These are phyloP conservation scores for Eragrostis nindensis DNA, from an alignment of 176 grass and related monocot genomes.

Conservation along the genomic window DNA sequence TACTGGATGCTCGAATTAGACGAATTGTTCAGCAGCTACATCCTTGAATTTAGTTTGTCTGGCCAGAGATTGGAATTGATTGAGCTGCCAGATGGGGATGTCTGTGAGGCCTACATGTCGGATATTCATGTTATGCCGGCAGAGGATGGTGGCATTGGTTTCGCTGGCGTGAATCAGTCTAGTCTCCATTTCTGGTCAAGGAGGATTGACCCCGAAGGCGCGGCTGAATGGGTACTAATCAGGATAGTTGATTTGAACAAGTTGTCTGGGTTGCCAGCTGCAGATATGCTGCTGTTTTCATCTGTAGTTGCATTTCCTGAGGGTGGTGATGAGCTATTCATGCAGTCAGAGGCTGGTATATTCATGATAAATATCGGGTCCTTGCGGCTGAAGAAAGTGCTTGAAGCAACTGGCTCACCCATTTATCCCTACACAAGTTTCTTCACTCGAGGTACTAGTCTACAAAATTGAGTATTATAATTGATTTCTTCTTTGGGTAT, in stretches of 20 bases:
- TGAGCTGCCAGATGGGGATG: background rate
- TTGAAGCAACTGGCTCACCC: background rate
- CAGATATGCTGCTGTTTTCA: background rate
- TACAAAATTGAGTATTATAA: background rate
- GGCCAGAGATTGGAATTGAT: background rate
- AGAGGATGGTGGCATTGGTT: conserved; percentile 7
- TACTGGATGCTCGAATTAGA: background rate
- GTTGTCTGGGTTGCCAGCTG: background rate
- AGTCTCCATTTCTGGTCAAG: conserved; percentile 24
- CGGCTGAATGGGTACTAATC: background rate
- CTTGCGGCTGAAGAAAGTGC: conserved; percentile 2
- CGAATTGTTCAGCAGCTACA: background rate
- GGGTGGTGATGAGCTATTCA: background rate
- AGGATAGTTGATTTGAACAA: background rate
- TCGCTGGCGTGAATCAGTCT: background rate
- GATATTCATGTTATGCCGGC: conserved; percentile 2
- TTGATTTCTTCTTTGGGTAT: background rate
- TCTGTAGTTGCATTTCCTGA: background rate
- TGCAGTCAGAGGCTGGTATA: background rate
- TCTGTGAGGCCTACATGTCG: background rate
- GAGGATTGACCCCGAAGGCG: background rate
- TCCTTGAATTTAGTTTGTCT: background rate
- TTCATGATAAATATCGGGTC: background rate
- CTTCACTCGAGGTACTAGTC: conserved; percentile 12
- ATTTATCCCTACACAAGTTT: conserved; percentile 20